Conservation (phyloP, 345 rosid species). For the Citrus unshiu region DNA sequence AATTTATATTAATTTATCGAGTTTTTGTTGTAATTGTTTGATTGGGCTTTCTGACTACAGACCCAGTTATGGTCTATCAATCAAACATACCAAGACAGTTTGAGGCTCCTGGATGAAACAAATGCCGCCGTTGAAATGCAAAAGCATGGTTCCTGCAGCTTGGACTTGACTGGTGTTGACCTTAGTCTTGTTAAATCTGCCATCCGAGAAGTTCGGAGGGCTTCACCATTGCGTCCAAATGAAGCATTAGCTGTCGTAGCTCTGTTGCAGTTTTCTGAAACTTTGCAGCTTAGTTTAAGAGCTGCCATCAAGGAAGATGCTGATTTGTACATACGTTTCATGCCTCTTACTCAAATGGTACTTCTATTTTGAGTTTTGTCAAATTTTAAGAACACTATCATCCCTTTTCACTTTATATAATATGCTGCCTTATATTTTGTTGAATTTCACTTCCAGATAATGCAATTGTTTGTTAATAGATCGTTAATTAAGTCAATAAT, state of each 20-base stretch:
- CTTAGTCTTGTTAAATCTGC: conserved; percentile 58
- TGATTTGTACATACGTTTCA: conserved; percentile 59
- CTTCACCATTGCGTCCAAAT: conserved; percentile 38
- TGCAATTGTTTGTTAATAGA: conserved; percentile 49
- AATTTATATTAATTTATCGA: too few species aligned
- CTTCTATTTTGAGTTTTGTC: neutral
- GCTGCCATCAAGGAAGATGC: conserved; percentile 65
- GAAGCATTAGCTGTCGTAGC: conserved; percentile 67
- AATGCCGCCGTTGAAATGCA: conserved; percentile 78
- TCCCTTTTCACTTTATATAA: neutral
- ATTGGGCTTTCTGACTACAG: neutral
- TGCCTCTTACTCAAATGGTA: conserved; percentile 81
- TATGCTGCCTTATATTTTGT: neutral
- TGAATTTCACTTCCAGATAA: conserved; percentile 43
- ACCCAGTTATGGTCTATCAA: conserved; percentile 59
- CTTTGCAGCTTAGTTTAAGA: conserved; percentile 66
- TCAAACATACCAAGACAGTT: conserved; percentile 58
- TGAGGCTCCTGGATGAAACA: conserved; percentile 73
- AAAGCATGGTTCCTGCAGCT: conserved; percentile 56
- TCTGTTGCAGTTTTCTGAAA: conserved; percentile 51
- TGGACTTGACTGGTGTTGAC: conserved; percentile 55
- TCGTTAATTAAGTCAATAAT: conserved; percentile 54
- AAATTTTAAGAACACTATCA: neutral
- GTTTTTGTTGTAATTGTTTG: neutral
- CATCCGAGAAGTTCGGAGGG: conserved; percentile 40